Percentiles rank a stretch among this genome's conserved stretches.
phyloP scores from a whole-genome alignment of 2,329 filamentous ascomycete species.

The Epichloe uncinata region DNA sequence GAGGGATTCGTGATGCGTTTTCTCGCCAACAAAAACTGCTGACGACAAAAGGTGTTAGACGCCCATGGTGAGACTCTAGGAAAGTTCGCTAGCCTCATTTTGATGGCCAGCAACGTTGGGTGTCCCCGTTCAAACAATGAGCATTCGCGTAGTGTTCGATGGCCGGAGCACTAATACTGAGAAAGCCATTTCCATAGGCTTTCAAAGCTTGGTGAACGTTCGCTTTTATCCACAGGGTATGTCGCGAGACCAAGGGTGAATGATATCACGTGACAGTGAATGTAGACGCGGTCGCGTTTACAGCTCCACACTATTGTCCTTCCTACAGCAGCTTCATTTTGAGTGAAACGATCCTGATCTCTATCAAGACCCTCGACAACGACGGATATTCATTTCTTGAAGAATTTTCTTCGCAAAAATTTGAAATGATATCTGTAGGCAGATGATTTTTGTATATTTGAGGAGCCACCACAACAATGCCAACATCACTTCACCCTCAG shows the following conservation, averaged over 20 bases:
- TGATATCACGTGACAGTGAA: background rate
- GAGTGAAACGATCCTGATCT: background rate
- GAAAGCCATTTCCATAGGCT: too few relatives aligned
- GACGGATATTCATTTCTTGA: too few relatives aligned
- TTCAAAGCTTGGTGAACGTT: too few relatives aligned
- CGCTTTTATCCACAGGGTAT: background rate
- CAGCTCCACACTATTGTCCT: background rate
- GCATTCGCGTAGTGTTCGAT: too few relatives aligned
- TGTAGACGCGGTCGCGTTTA: background rate
- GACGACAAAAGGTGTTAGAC: background rate
- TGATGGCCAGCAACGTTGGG: background rate
- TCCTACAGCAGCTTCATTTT: background rate
- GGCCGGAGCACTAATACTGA: too few relatives aligned
- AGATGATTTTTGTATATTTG: background rate
- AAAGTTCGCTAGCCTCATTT: constrained; percentile 1
- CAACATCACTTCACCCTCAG: constrained; percentile 58
- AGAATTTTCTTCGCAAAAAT: too few relatives aligned
- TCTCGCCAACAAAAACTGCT: background rate
- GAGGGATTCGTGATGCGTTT: background rate
- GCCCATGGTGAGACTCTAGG: background rate
- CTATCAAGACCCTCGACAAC: background rate
- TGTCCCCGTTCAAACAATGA: too few relatives aligned
- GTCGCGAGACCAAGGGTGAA: too few relatives aligned
- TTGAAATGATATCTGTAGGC: background rate
- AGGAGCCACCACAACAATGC: constrained; percentile 43